Evolutionary conservation across 345 rosid species (phyloP), one percentile per base, ranked within the genome.

Genomic region (Reutealis trisperma): DNA sequence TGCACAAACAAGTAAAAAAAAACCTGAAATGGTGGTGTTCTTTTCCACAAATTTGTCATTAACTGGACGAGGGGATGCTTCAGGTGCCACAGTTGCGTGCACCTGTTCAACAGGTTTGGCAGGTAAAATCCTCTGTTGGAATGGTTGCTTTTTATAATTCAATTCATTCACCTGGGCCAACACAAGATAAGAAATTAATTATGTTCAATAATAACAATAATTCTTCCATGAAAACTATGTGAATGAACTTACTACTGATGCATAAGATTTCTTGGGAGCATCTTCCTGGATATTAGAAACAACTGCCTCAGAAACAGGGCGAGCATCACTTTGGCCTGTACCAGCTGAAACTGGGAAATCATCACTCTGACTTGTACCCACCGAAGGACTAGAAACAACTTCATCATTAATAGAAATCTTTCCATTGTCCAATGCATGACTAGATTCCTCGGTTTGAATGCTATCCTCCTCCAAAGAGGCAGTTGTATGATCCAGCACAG

Each of bases 231-330:
- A 66, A n/a, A 44, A 8, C 8, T 2, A 32, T 37, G 22, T 4
- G 2, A 18, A 72, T 11, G 24, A 68, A 79, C 94, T 83, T 77
- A 90, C 94, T 34, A 90, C 74, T 80, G 92, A 84, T 78, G 89
- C 90, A 86, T 76, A 90, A 1, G 94, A 85, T 82, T 81, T 89
- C 78, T 85, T 90, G 10, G 85, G 82, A 73, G 84, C 77, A 78
- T 86, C 87, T 37, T 81, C 86, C 81, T 67, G 83, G 49, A 49
- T 64, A 52, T 27, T 73, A 65, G 87, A 69, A 80, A 80, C 49
- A 75, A 61, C 55, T 16, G 74, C 62, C 57, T 81, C 75, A 66
- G 78, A 45, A 37, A 65, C 77, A 3, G 78, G 71, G 27, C 4
- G 70, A 67, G 37, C 72, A 80, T 74, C 85, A 60, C 55, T 63